Conservation (phyloP, 208 protist genomes). For the Acanthamoeba castellanii region DNA sequence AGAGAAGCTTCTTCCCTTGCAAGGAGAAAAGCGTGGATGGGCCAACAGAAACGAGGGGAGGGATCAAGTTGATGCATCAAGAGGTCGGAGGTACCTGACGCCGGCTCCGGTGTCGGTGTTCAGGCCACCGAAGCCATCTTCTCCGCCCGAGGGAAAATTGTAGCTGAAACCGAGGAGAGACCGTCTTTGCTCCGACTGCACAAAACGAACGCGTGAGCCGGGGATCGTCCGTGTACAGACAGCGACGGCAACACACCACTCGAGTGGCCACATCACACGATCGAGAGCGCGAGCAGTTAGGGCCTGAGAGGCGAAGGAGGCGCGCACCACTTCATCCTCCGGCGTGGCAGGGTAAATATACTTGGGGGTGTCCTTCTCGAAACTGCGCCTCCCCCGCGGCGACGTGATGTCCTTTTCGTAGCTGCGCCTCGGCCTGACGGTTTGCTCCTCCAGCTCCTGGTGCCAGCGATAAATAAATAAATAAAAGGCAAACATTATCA, state of each 20-base stretch:
- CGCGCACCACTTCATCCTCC: conserved; percentile 43
- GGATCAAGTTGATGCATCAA: no score
- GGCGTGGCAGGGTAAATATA: conserved; percentile 30
- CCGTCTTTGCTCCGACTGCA: conserved; percentile 18
- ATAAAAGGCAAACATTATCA: neutral
- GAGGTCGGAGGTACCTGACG: neutral
- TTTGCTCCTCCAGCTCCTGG: conserved; percentile 32
- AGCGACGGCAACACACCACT: no score
- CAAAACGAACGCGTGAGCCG: no score
- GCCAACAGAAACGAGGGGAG: no score
- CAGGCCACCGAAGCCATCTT: neutral
- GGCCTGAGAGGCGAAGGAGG: neutral
- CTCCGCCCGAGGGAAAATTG: neutral
- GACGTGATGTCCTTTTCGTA: conserved; percentile 70
- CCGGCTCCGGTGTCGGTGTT: neutral
- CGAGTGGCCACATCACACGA: neutral
- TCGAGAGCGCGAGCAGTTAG: no score
- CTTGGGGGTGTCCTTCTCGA: conserved; percentile 38
- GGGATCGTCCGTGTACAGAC: neutral
- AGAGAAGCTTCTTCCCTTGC: neutral
- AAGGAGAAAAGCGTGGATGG: no score
- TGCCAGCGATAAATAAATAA: neutral
- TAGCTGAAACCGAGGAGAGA: conserved; percentile 48
- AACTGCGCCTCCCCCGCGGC: conserved; percentile 32
- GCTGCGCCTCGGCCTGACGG: conserved; percentile 30